Evolutionary conservation across 2,329 filamentous ascomycete genomes (phyloP), one percentile per base, ranked within the genome.

Genomic region (Alternaria rosae): DNA sequence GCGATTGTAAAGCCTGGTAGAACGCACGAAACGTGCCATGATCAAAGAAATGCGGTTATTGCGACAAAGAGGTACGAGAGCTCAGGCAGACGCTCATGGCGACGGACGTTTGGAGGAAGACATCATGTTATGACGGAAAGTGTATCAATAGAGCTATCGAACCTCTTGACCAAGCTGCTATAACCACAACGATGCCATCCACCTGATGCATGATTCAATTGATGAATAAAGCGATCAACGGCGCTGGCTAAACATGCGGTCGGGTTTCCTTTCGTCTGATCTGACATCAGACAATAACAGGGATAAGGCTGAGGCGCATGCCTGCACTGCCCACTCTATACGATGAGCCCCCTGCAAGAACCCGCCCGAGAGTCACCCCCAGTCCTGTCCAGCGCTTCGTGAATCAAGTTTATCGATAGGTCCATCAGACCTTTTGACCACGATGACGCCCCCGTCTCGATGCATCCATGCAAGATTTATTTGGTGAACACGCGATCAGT

Each of bases 261-360:
- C 7, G 6, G 21, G 6, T 45, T 9, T n/a, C 13, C 28, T 53
- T 35, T 10, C 21, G 23, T 20, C 47, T 26, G 32, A 23, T 52
- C 50, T 59, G 56, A 50, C 43, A 54, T 48, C 42, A 25, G 32
- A 20, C 30, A 23, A 45, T 21, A 21, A 52, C 30, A 30, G 30
- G 20, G 10, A 21, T 8, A 32, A 20, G 25, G 17, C 45, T 13
- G 45, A 21, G 17, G 45, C 28, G 45, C 45, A 50, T 50, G 43
- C 43, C 8, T 21, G 25, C 38, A 54, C 41, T 25, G 26, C 41
- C 38, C 41, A 12, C 41, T 35, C 23, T 10, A 21, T 44, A 26
- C 41, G 41, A 42, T 21, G n/a, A 32, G 15, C 52, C 10, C n/a
- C 6, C 23, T 42, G 15, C 9, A 21, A 17, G 26, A 28, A 35